Conservation (phyloP, 495 filamentous ascomycete genomes). For the Podospora tetraspora region DNA sequence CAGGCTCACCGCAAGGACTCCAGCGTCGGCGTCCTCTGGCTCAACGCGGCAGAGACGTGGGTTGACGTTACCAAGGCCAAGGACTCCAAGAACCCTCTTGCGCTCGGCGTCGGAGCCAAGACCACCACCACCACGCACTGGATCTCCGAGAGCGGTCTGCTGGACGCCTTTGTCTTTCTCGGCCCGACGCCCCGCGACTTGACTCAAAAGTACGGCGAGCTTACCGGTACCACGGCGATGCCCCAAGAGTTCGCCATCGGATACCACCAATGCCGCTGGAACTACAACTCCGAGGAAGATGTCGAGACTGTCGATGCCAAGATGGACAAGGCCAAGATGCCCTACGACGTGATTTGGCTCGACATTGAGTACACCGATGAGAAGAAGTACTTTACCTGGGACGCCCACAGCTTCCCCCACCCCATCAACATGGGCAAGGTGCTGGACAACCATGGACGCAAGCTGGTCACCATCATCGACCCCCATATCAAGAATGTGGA, state of each 20-base stretch:
- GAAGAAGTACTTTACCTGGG: conserved; percentile 98
- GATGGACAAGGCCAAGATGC: conserved; percentile 90
- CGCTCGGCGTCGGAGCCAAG: conserved; percentile 62
- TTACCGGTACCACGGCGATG: conserved; percentile 90
- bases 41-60: conserved; percentile 97
- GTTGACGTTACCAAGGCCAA: conserved; percentile 86
- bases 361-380: conserved; percentile 95
- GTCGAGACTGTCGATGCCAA: conserved; percentile 94
- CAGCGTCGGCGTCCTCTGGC: conserved; percentile 96
- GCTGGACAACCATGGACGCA: conserved; percentile 73
- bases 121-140: conserved; percentile 87
- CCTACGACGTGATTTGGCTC: conserved; percentile 98
- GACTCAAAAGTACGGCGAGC: conserved; percentile 72
- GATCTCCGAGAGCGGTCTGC: conserved; percentile 84
- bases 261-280: conserved; percentile 98
- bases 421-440: conserved; percentile 84
- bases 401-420: conserved; percentile 75
- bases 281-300: conserved; percentile 94
- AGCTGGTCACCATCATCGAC: conserved; percentile 92
- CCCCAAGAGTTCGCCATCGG: conserved; percentile 87
- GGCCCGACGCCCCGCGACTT: conserved; percentile 80
- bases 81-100: conserved; percentile 66
- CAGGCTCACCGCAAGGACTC: conserved; percentile 91
- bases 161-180: conserved; percentile 92
- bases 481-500: conserved; percentile 94